These are phyloP conservation scores for Salix koriyanagi DNA, from an alignment of 345 rosid species.

Conservation along the genomic window DNA sequence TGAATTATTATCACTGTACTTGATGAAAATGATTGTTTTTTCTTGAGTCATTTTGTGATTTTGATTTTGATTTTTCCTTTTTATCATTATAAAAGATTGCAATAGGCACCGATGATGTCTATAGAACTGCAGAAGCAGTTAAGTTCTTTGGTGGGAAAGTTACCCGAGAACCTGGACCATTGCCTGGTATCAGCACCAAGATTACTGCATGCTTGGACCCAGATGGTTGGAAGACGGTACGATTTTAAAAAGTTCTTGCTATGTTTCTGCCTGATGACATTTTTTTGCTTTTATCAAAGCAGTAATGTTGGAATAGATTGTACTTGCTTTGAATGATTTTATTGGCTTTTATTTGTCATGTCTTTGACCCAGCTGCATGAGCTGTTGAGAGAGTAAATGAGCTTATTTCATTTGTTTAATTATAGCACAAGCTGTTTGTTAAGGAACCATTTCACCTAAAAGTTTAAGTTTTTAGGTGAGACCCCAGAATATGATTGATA, in stretches of 20 bases:
- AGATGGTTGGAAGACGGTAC: slow-evolving; percentile 96
- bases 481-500: too few species aligned
- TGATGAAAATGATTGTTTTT: slow-evolving; percentile 4
- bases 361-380: neutral
- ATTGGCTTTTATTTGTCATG: neutral
- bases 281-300: neutral
- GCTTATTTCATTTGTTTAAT: neutral
- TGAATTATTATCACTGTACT: neutral
- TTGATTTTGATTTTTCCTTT: slow-evolving; percentile 1
- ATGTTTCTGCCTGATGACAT: neutral
- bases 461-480: too few species aligned
- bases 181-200: slow-evolving; percentile 92
- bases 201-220: slow-evolving; percentile 97
- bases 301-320: neutral
- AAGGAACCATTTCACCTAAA: too few species aligned
- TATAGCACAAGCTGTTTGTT: neutral
- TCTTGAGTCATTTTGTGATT: neutral
- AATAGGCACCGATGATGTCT: slow-evolving; percentile 92
- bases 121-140: slow-evolving; percentile 86
- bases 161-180: slow-evolving; percentile 91
- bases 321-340: neutral
- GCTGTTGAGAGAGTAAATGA: neutral
- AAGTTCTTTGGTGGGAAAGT: slow-evolving; percentile 82
- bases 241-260: neutral
- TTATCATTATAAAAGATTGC: slow-evolving; percentile 59